phyloP scores from a whole-genome alignment of 2,329 filamentous ascomycete species.

The Penicillium sp. region DNA sequence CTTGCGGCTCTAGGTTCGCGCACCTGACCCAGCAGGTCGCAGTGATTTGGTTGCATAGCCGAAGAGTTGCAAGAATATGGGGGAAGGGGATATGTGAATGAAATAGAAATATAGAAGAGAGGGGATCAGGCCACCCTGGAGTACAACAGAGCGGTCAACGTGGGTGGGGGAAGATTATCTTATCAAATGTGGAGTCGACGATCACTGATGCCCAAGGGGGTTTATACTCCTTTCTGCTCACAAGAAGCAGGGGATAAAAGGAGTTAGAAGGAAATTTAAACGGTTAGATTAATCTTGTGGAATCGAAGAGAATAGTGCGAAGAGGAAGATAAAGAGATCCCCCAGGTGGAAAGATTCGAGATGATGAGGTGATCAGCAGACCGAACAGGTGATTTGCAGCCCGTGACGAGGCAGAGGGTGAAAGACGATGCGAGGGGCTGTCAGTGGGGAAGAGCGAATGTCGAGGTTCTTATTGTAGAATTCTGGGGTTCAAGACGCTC shows the following conservation, averaged over 20 bases:
- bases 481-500: neutral
- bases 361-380: conserved; percentile 30
- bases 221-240: neutral
- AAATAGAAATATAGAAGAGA: conserved; percentile 8
- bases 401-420: conserved; percentile 17
- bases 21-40: conserved; percentile 40
- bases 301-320: neutral
- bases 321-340: neutral
- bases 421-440: conserved; percentile 10
- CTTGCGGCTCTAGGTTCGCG: conserved; percentile 32
- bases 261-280: neutral
- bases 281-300: too few species aligned
- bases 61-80: conserved; percentile 1
- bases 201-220: conserved; percentile 23
- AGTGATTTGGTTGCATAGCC: conserved; percentile 44
- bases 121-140: conserved; percentile 22
- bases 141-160: conserved; percentile 27
- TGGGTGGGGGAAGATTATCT: conserved; percentile 25
- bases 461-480: neutral
- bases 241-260: neutral
- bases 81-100: neutral
- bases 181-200: conserved; percentile 26
- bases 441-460: neutral
- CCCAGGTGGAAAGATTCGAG: conserved; percentile 1
- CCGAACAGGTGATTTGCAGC: conserved; percentile 27